phyloP scores from a whole-genome alignment of 176 grass and related monocot species.

The Zoysia japonica region DNA sequence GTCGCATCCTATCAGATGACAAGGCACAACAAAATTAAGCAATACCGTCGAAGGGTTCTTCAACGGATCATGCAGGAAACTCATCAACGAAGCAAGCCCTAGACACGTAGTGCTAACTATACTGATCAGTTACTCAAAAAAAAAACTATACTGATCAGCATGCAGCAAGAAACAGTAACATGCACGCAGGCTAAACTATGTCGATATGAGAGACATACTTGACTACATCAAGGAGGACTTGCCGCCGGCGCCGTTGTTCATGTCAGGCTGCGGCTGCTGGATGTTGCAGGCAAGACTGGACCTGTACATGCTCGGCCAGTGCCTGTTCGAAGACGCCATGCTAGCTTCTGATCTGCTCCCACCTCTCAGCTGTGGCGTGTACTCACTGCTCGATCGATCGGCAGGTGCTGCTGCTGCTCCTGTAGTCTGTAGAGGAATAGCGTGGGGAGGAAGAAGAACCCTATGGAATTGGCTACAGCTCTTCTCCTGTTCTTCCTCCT shows the following conservation, averaged over 20 bases:
- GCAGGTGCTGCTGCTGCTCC: background rate
- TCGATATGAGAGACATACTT: constrained; percentile 39
- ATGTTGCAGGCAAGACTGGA: constrained; percentile 68
- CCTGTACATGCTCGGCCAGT: constrained; percentile 99
- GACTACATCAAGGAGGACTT: constrained; percentile 65
- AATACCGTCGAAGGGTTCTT: background rate
- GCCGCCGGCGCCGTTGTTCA: constrained; percentile 45
- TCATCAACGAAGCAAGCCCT: constrained; percentile 43
- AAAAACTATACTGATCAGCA: background rate
- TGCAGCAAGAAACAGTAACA: constrained; percentile 39
- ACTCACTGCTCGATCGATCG: background rate
- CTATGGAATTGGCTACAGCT: constrained; percentile 40
- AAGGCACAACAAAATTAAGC: background rate
- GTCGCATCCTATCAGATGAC: constrained; percentile 49
- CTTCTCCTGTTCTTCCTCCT: constrained; percentile 6
- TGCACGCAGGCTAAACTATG: background rate
- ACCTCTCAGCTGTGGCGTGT: background rate
- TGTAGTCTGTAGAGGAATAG: constrained; percentile 37
- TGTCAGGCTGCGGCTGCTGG: constrained; percentile 65
- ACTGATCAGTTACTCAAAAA: too few species aligned
- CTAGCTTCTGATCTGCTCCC: background rate
- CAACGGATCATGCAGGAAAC: too few species aligned
- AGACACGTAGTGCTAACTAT: background rate
- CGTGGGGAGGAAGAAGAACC: constrained; percentile 27
- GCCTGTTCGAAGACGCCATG: constrained; percentile 91